Percentiles rank a stretch among this genome's conserved stretches.
These are phyloP conservation scores for Neltuma alba DNA, from an alignment of 306 rosid species.

Conservation along the genomic window DNA sequence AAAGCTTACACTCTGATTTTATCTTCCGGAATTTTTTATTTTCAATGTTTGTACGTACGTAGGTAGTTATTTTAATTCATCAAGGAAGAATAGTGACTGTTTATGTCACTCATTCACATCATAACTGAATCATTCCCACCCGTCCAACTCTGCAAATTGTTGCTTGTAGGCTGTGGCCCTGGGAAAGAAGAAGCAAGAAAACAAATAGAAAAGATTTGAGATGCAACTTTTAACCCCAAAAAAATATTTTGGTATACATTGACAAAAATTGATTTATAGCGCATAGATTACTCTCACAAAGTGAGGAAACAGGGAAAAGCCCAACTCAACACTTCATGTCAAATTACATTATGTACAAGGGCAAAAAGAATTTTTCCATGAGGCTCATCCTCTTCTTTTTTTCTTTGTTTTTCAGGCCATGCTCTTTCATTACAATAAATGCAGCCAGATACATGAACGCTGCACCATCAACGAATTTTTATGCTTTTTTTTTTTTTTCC, in stretches of 20 bases:
- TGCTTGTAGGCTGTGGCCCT: neutral
- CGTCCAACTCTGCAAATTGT: neutral
- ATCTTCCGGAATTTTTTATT: neutral
- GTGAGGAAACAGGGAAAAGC: neutral
- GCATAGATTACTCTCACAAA: neutral
- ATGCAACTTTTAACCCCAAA: neutral
- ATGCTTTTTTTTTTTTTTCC: neutral
- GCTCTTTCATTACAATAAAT: conserved; percentile 15
- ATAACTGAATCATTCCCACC: neutral
- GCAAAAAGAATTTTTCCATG: neutral
- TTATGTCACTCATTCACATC: neutral
- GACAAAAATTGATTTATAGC: neutral
- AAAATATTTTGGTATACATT: too few species aligned
- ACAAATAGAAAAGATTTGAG: neutral
- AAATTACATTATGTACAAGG: conserved; percentile 35
- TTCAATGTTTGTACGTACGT: neutral
- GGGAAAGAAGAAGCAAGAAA: neutral
- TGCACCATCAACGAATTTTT: conserved; percentile 8
- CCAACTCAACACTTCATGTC: conserved; percentile 17
- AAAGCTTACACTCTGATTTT: neutral
- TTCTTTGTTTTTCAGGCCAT: neutral
- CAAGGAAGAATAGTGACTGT: neutral
- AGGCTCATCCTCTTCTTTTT: neutral
- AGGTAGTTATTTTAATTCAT: neutral
- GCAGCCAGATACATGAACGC: neutral